Percentiles rank a stretch among this genome's conserved stretches.
These are phyloP conservation scores for Saposhnikovia divaricata DNA, from an alignment of 129 eudicot genomes.

Conservation along the genomic window DNA sequence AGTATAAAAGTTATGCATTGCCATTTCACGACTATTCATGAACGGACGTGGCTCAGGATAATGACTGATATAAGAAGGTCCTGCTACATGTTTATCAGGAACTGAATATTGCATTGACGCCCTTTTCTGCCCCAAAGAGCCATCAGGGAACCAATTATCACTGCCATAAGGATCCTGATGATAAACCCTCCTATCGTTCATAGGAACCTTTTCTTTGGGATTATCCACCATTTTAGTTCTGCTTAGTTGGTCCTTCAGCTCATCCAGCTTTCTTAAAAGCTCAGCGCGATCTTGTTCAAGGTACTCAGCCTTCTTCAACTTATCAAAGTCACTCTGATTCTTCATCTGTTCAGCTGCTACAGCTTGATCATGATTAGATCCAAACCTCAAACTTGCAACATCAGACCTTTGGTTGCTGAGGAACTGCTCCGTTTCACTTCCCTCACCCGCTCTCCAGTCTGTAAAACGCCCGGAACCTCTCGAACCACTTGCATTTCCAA, in stretches of 20 bases:
- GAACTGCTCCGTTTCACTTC: slow-evolving; percentile 20
- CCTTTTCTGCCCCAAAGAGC: slow-evolving; percentile 22
- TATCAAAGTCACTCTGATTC: slow-evolving; percentile 25
- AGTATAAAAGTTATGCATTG: slow-evolving; percentile 32
- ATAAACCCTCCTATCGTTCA: slow-evolving; percentile 13
- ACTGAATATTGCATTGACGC: slow-evolving; percentile 20
- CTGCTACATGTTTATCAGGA: slow-evolving; percentile 23
- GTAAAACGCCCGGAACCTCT: slow-evolving; percentile 29
- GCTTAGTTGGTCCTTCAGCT: slow-evolving; percentile 63
- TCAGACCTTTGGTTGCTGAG: slow-evolving; percentile 21
- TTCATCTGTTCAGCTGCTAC: slow-evolving; percentile 30
- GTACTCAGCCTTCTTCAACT: slow-evolving; percentile 24
- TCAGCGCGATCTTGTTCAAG: slow-evolving; percentile 57
- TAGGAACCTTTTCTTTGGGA: slow-evolving; percentile 44
- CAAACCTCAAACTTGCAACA: slow-evolving; percentile 21
- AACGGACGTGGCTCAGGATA: slow-evolving; percentile 28
- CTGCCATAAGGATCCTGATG: slow-evolving; percentile 33
- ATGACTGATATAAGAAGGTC: slow-evolving; percentile 25
- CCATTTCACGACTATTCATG: slow-evolving; percentile 22
- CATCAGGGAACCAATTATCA: slow-evolving; percentile 30
- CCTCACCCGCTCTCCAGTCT: slow-evolving; percentile 34
- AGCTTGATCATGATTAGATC: slow-evolving; percentile 32
- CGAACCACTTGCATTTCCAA: slow-evolving; percentile 23
- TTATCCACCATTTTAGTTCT: slow-evolving; percentile 37
- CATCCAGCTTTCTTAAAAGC: slow-evolving; percentile 77